Evolutionary conservation across 208 protist species (phyloP).

Genomic region (Leishmania guyanensis): DNA sequence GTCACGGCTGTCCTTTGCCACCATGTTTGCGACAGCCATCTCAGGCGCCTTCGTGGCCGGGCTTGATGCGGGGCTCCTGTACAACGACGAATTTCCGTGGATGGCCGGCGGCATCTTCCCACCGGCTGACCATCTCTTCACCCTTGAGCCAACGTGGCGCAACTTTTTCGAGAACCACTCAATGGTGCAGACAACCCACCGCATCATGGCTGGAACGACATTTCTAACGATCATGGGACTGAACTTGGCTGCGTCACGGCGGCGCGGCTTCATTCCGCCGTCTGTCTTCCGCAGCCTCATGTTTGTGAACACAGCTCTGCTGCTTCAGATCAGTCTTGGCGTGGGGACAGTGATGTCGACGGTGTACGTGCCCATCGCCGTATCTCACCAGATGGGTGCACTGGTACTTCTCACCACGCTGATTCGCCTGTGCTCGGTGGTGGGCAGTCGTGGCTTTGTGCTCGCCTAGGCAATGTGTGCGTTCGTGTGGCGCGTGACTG

Average conservation of each 20-base stretch:
- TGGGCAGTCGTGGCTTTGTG: constrained; percentile 62
- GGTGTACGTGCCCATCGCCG: constrained; percentile 91
- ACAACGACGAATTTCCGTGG: constrained; percentile 90
- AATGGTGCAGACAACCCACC: constrained; percentile 79
- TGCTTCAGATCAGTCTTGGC: constrained; percentile 89
- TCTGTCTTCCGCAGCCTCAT: constrained; percentile 53
- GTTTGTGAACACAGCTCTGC: constrained; percentile 59
- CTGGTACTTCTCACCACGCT: constrained; percentile 80
- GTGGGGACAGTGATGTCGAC: constrained; percentile 93
- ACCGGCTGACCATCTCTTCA: constrained; percentile 66
- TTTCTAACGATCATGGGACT: constrained; percentile 51
- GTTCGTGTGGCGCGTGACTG: background rate
- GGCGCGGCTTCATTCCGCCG: constrained; percentile 42
- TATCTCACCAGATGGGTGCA: constrained; percentile 85
- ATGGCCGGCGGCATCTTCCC: constrained; percentile 87
- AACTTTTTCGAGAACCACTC: constrained; percentile 89
- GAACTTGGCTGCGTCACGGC: constrained; percentile 51
- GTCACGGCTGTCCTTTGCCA: constrained; percentile 54
- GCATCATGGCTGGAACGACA: constrained; percentile 63
- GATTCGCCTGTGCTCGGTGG: constrained; percentile 72
- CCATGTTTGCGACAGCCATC: constrained; percentile 83
- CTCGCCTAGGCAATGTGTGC: constrained; percentile 29
- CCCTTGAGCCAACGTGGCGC: constrained; percentile 69
- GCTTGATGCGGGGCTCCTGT: constrained; percentile 88
- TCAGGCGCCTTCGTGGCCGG: constrained; percentile 92